phyloP scores from a whole-genome alignment of 164 flowering plant genomes.

The Vitis labrusca region DNA sequence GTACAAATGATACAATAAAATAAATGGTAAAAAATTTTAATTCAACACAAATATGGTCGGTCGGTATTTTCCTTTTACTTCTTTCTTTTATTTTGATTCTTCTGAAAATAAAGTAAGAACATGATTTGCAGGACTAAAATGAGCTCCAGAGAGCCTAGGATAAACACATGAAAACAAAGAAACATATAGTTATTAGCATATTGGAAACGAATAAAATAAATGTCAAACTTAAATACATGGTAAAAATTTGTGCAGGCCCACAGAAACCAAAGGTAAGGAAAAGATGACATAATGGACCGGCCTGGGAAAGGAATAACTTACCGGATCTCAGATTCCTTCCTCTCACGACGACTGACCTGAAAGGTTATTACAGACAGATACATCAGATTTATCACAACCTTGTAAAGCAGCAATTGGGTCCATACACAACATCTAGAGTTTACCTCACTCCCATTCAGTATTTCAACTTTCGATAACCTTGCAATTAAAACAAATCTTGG shows the following conservation, averaged over 20 bases:
- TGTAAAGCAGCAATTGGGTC: not conserved
- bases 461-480: slow-evolving; percentile 68
- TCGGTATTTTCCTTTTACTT: too few relatives aligned
- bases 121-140: not conserved
- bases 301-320: slow-evolving; percentile 25
- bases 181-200: not conserved
- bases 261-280: not conserved
- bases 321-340: slow-evolving; percentile 98
- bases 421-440: not conserved
- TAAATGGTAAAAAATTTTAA: too few relatives aligned
- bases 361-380: slow-evolving; percentile 16
- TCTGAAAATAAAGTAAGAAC: not conserved
- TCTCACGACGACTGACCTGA: slow-evolving; percentile 79
- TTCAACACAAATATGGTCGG: too few relatives aligned
- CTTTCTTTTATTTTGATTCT: too few relatives aligned
- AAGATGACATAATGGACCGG: not conserved
- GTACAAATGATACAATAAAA: too few relatives aligned
- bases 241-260: not conserved
- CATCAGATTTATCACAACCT: slow-evolving; percentile 9
- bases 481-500: slow-evolving; percentile 83
- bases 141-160: not conserved
- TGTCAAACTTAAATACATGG: not conserved
- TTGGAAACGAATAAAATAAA: not conserved
- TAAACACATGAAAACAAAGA: not conserved
- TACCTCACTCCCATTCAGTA: slow-evolving; percentile 97